Base-by-base conservation (phyloP, 148 eudicot species). In the Rhododendron griersonianum region DNA sequence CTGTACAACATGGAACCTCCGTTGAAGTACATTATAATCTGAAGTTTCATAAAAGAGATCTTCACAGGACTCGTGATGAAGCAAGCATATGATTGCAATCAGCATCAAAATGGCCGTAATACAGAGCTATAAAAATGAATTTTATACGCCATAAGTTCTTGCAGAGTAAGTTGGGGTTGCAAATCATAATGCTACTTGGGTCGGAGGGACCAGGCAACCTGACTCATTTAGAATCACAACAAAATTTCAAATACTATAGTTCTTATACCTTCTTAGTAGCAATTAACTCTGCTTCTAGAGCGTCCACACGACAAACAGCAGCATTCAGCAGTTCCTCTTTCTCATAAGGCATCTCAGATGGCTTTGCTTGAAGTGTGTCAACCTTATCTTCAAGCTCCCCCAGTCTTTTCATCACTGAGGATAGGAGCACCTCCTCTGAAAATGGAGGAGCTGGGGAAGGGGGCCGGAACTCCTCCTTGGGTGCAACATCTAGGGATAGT, bases 191-290 rank as follows among this genome's bases (percentile, higher is more conserved):
- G 55, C 59, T 48, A 69, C n/a, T 14, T 14, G 39, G 82, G 39
- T 45, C 3, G 35, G 15, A 71, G 14, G 61, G 79, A 37, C 18
- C 23, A 11, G 71, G 63, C 53, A 83, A 25, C 79, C 35, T 47
- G 44, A 71, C 47, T 48, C 50, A 4, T 7, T 15, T 48, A 39
- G 23, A 83, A 23, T 30, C 79, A 28, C 25, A 78, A 76, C 39
- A 78, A 39, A 44, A 14, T 39, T 50, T 6, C 55, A 37, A 35
- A 51, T 55, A 57, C n/a, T n/a, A 11, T 76, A 78, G 37, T 74
- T 86, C 35, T 4, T 81, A 88, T 90, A 97, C 99, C 98, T 95
- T 95, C 88, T 97, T 97, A n/a, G 99, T 97, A 53, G 99, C 95
- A 92, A 93, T 93, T 74, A 93, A 84, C 86, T 93, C 96, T 7